Percentiles rank a stretch among this genome's conserved stretches.
These are phyloP conservation scores for Guadua angustifolia DNA, from an alignment of 176 grass and related monocot genomes.

Conservation along the genomic window DNA sequence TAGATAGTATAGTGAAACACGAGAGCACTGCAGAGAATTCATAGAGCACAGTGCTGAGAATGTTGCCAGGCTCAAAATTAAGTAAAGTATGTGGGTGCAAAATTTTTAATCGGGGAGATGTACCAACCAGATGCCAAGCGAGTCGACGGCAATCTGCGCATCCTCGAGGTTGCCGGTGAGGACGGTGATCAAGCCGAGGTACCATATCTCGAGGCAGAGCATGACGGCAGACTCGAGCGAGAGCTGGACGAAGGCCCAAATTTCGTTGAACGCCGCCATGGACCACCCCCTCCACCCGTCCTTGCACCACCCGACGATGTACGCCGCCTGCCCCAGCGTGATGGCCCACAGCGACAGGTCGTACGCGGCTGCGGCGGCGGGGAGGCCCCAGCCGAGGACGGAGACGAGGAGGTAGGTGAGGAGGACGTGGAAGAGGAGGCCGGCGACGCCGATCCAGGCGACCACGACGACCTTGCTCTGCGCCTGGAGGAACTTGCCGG, in stretches of 20 bases:
- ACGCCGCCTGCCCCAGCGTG: conserved; percentile 46
- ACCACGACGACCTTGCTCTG: conserved; percentile 65
- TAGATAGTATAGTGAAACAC: too few relatives aligned
- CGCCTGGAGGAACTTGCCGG: conserved; percentile 68
- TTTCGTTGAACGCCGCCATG: conserved; percentile 36
- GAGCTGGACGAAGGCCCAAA: conserved; percentile 53
- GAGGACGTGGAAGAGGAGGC: neutral
- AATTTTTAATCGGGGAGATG: neutral
- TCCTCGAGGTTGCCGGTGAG: conserved; percentile 55
- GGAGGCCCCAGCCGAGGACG: conserved; percentile 46
- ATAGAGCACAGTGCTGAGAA: neutral
- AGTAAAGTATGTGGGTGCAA: too few relatives aligned
- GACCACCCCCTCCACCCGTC: conserved; percentile 63
- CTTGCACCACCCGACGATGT: conserved; percentile 62
- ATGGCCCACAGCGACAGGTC: conserved; percentile 46
- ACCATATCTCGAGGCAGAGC: conserved; percentile 78
- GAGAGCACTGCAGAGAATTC: neutral
- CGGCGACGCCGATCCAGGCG: conserved; percentile 50
- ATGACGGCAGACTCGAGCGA: conserved; percentile 67
- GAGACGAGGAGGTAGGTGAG: conserved; percentile 46
- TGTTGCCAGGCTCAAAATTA: neutral
- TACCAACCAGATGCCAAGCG: conserved; percentile 67
- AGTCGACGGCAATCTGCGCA: conserved; percentile 58
- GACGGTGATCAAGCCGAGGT: conserved; percentile 50
- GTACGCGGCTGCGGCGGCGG: conserved; percentile 40